Base-by-base conservation (phyloP, 2,329 filamentous ascomycete species). In the Periconia digitata region DNA sequence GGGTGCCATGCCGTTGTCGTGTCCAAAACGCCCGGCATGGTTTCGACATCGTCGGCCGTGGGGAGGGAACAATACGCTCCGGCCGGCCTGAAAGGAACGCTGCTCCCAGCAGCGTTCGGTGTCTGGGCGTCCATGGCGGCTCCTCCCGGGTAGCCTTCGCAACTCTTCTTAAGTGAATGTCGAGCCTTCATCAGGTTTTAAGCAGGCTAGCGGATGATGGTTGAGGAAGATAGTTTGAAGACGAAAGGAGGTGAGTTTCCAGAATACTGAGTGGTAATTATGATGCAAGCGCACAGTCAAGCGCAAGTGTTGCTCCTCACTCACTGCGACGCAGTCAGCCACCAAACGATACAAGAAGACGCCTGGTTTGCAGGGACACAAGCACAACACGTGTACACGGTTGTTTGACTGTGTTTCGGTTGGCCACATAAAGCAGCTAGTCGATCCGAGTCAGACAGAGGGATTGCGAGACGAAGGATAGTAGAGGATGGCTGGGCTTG, bases 341-440 rank as follows among this genome's bases (percentile, higher is more conserved):
- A 58, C 59, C 60, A 69, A 65, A 69, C 62, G 57, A 58, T 66
- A 60, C 60, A 69, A 70, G 63, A 49, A 29, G 43, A 44, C 59
- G 57, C 39, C 56, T 56, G 49, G 67, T 69, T 71, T 71, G 69
- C 51, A 54, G 61, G 61, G 58, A 67, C 65, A 66, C 66, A 70
- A 66, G 63, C 62, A 58, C 59, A 61, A 62, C 63, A 70, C 66
- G 69, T 70, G 68, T 70, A 63, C 61, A 53, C 54, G 51, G 55
- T 43, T 60, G 68, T 69, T 70, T 70, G 66, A 67, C 62, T 59
- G 55, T 53, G 48, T 47, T 43, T 55, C 62, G 59, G 59, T 51
- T 55, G 56, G 46, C 58, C 45, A 61, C 63, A 66, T 59, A 53
- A 62, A 66, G 49, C 58, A 63, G 58, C 56, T 52, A 66, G 54